These are phyloP conservation scores for Anacardium occidentale DNA, from an alignment of 345 rosid genomes.

Conservation along the genomic window DNA sequence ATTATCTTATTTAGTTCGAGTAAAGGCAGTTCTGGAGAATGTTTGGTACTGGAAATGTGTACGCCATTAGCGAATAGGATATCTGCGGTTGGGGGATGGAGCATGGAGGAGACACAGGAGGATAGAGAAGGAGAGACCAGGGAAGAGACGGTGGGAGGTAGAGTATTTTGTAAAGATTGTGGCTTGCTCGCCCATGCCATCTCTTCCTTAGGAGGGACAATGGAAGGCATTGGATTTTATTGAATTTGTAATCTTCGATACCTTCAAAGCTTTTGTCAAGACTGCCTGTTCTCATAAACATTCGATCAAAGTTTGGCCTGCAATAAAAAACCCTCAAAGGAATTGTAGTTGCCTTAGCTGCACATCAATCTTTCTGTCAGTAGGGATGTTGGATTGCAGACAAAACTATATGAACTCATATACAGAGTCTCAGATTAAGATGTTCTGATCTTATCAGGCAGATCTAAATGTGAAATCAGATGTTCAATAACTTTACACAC, in stretches of 20 bases:
- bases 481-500: background rate
- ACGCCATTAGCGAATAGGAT: conserved; percentile 70
- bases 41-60: conserved; percentile 60
- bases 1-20: conserved; percentile 44
- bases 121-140: conserved; percentile 76
- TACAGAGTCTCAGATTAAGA: no score
- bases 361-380: conserved; percentile 30
- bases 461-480: background rate
- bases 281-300: conserved; percentile 94
- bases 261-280: conserved; percentile 98
- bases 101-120: conserved; percentile 66
- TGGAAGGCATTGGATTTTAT: conserved; percentile 62
- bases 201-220: conserved; percentile 78
- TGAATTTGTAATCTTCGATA: conserved; percentile 15
- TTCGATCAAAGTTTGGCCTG: conserved; percentile 96
- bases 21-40: conserved; percentile 58
- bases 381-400: no score
- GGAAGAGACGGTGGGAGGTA: conserved; percentile 67
- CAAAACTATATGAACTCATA: no score
- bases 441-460: background rate
- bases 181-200: conserved; percentile 59
- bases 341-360: conserved; percentile 97
- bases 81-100: conserved; percentile 60
- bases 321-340: conserved; percentile 98
- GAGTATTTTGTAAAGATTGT: conserved; percentile 77